Conservation (phyloP, 805 yeast species). For the Tetrapisispora iriomotensis region DNA sequence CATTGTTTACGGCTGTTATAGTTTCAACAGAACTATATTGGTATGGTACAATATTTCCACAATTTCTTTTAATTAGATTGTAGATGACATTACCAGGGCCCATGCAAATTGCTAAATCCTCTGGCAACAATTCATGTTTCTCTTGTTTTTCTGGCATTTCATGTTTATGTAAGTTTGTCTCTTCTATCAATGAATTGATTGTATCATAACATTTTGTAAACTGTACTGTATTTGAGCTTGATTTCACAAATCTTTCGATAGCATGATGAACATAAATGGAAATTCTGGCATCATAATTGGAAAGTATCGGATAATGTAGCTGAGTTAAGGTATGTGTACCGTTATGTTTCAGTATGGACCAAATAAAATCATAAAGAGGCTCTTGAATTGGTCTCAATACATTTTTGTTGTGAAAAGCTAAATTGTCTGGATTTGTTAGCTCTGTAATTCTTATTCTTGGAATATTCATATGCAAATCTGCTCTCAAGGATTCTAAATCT, state of each 20-base stretch:
- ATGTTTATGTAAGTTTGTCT: background rate
- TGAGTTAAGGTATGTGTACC: slow-evolving; percentile 17
- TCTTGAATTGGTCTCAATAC: slow-evolving; percentile 26
- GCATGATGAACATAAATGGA: slow-evolving; percentile 23
- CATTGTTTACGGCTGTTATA: slow-evolving; percentile 15
- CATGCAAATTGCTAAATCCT: slow-evolving; percentile 17
- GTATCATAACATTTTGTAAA: slow-evolving; percentile 28
- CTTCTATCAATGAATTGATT: slow-evolving; percentile 8
- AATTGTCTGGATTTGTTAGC: slow-evolving; percentile 24
- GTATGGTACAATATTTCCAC: slow-evolving; percentile 12
- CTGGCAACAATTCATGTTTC: background rate
- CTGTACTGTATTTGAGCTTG: slow-evolving; percentile 27
- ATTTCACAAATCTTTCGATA: slow-evolving; percentile 25
- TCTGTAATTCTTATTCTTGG: slow-evolving; percentile 21
- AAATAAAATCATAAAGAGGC: slow-evolving; percentile 27
- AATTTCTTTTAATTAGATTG: slow-evolving; percentile 23
- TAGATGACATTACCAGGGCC: slow-evolving; percentile 28
- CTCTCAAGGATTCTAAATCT: slow-evolving; percentile 20
- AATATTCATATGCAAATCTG: slow-evolving; percentile 15
- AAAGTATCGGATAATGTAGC: slow-evolving; percentile 23
- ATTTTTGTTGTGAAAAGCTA: slow-evolving; percentile 28
- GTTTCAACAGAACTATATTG: slow-evolving; percentile 23
- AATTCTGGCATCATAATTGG: slow-evolving; percentile 24
- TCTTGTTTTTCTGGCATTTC: slow-evolving; percentile 8
- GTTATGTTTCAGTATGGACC: slow-evolving; percentile 24